These are phyloP conservation scores for Trypanosoma brucei DNA, from an alignment of 208 protist species.

Conservation along the genomic window DNA sequence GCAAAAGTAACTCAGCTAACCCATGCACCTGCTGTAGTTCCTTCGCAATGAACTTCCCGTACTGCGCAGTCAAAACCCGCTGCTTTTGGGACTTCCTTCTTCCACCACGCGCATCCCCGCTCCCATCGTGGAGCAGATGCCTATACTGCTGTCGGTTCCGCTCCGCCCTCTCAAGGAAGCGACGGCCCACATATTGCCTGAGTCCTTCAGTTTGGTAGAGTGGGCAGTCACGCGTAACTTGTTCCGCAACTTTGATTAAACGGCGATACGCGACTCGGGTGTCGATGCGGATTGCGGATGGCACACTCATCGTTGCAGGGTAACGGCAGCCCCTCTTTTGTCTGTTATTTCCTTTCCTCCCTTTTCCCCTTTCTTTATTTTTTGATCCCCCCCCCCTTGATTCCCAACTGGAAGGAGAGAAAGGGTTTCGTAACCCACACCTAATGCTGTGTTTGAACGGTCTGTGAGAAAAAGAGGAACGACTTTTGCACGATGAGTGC, in stretches of 20 bases:
- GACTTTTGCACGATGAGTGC: too few species aligned
- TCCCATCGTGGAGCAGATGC: not conserved
- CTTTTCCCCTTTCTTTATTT: slow-evolving; percentile 3
- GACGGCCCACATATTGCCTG: slow-evolving; percentile 35
- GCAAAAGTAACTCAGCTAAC: slow-evolving; percentile 30
- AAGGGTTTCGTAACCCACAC: too few species aligned
- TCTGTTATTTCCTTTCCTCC: not conserved
- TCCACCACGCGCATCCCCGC: not conserved
- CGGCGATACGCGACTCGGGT: slow-evolving; percentile 43
- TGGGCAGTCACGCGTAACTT: slow-evolving; percentile 33
- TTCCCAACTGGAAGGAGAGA: too few species aligned
- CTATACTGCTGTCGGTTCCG: slow-evolving; percentile 27
- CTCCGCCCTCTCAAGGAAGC: slow-evolving; percentile 40
- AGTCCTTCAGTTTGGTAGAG: slow-evolving; percentile 48
- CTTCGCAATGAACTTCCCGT: slow-evolving; percentile 45
- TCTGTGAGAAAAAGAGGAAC: too few species aligned
- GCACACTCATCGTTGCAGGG: slow-evolving; percentile 9
- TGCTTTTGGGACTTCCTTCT: slow-evolving; percentile 14
- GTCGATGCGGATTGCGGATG: slow-evolving; percentile 3
- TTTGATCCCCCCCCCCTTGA: not conserved
- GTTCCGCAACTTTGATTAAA: slow-evolving; percentile 32
- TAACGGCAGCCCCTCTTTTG: not conserved
- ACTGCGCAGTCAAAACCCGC: slow-evolving; percentile 30
- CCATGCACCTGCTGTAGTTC: slow-evolving; percentile 41
- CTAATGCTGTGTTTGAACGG: too few species aligned